Percentiles rank a stretch among this genome's conserved stretches.
Conservation (phyloP, 106 monocot genomes). For the Iris macrosiphon region DNA sequence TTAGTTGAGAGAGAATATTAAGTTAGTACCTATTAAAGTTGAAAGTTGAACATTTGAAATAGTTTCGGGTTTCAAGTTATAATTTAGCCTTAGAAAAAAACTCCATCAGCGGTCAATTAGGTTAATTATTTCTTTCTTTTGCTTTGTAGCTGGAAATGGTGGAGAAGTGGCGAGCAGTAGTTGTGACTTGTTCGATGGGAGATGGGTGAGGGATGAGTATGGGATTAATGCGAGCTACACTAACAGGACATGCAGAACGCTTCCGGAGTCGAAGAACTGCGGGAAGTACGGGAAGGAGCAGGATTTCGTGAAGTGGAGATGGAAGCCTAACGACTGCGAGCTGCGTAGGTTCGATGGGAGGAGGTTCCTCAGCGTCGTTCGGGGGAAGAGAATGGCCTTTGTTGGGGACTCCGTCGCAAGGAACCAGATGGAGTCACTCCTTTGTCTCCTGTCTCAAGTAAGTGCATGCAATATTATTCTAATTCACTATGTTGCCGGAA, state of each 20-base stretch:
- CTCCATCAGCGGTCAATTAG: too few relatives aligned
- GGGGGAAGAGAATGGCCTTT: constrained; percentile 32
- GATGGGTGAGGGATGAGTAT: constrained; percentile 19
- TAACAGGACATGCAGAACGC: constrained; percentile 19
- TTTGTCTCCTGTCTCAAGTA: constrained; percentile 44
- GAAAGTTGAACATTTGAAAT: too few relatives aligned
- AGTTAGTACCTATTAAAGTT: too few relatives aligned
- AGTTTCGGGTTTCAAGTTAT: too few relatives aligned
- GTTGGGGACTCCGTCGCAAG: constrained; percentile 28
- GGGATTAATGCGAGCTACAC: constrained; percentile 12
- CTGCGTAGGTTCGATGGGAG: constrained; percentile 17
- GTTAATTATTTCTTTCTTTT: too few relatives aligned
- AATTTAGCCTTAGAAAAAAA: too few relatives aligned
- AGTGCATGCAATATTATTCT: too few relatives aligned
- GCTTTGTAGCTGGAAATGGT: background rate
- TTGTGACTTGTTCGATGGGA: constrained; percentile 22
- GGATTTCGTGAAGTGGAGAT: constrained; percentile 29
- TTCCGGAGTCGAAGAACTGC: constrained; percentile 30
- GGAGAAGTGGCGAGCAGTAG: background rate
- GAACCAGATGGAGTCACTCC: constrained; percentile 36
- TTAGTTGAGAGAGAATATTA: too few relatives aligned
- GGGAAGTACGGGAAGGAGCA: constrained; percentile 32
- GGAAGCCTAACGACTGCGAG: constrained; percentile 35
- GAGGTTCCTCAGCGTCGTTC: constrained; percentile 15
- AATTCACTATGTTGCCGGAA: too few relatives aligned